Evolutionary conservation across 352 stramenopile genomes (phyloP).

Genomic region (Pythium rhizo-oryzae): DNA sequence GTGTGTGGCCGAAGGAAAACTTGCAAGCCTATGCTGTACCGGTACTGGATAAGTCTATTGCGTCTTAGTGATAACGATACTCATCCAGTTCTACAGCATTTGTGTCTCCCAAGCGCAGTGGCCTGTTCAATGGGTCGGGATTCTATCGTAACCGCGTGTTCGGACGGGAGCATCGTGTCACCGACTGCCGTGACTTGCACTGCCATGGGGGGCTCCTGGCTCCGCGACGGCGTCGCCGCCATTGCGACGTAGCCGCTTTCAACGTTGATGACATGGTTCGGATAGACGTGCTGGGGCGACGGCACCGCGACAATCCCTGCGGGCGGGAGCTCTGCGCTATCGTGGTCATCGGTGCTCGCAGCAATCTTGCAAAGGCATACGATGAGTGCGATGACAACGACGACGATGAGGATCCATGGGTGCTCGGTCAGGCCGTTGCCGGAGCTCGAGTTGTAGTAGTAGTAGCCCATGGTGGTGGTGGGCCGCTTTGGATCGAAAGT

Average conservation of each 20-base stretch:
- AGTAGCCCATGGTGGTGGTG: background rate
- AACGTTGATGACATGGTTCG: background rate
- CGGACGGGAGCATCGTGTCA: background rate
- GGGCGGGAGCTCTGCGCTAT: background rate
- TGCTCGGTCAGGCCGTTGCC: background rate
- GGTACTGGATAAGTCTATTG: too few relatives aligned
- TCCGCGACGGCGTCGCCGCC: background rate
- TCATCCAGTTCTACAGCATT: too few relatives aligned
- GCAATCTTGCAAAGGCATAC: background rate
- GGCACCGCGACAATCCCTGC: background rate
- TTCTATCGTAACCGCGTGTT: too few relatives aligned
- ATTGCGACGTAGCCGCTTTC: background rate
- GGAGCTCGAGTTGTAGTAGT: background rate
- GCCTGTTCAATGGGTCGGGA: too few relatives aligned
- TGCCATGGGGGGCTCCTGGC: background rate
- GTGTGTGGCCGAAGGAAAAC: too few relatives aligned
- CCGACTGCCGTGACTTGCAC: background rate
- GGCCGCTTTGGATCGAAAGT: background rate
- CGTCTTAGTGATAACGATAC: too few relatives aligned
- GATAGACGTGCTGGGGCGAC: background rate
- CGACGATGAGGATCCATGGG: background rate
- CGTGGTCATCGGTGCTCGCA: background rate
- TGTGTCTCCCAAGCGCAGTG: too few relatives aligned
- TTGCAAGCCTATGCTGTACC: too few relatives aligned
- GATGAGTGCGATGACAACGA: background rate